These are phyloP conservation scores for Musa schizocarpa DNA, from an alignment of 176 grass and related monocot genomes.

Conservation along the genomic window DNA sequence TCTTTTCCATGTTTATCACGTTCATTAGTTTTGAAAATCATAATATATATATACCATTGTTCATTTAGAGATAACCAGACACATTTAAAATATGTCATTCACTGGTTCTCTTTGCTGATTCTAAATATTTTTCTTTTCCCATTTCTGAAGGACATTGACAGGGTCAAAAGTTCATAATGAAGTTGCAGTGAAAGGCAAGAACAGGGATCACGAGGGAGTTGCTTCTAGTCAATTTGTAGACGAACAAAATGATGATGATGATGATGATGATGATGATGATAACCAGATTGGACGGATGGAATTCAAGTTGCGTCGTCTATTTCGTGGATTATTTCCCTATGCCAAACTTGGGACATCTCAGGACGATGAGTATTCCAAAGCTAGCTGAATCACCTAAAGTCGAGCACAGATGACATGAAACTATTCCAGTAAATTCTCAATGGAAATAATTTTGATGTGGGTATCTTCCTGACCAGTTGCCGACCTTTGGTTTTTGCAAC, in stretches of 20 bases:
- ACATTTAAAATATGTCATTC: no score
- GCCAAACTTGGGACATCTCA: constrained; percentile 25
- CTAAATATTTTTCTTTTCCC: neutral
- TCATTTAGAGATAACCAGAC: no score
- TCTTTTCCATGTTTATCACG: neutral
- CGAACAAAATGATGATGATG: neutral
- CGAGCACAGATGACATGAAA: no score
- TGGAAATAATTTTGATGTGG: no score
- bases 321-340: constrained; percentile 46
- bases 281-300: constrained; percentile 6
- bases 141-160: constrained; percentile 39
- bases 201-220: neutral
- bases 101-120: neutral
- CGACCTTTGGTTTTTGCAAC: no score
- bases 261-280: neutral
- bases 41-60: no score
- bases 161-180: constrained; percentile 19
- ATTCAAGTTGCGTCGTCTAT: constrained; percentile 24
- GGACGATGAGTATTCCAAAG: no score
- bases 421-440: no score
- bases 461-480: no score
- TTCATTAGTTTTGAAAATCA: neutral
- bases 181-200: constrained; percentile 23
- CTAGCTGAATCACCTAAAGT: no score
- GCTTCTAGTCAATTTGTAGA: constrained; percentile 33